A percentile compares a stretch with the other conserved stretches of the same genome.
Evolutionary conservation across 345 rosid genomes (phyloP).

Genomic region (Salix brachista): DNA sequence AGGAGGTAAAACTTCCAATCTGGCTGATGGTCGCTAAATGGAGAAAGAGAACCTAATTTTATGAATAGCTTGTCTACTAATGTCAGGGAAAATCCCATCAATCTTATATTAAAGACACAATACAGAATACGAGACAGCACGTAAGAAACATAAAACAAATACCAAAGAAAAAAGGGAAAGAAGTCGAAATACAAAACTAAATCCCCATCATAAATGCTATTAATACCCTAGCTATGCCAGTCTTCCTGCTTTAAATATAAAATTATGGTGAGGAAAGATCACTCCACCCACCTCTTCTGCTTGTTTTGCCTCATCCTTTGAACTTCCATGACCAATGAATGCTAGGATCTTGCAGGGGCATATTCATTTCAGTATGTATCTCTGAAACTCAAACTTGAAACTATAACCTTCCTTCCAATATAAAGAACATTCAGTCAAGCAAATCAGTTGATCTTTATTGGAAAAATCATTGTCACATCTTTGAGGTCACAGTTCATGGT

Average conservation of each 20-base stretch:
- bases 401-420: slow-evolving; percentile 13
- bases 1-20: background rate
- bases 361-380: slow-evolving; percentile 9
- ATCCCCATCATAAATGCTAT: slow-evolving; percentile 5
- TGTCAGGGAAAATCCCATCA: background rate
- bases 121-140: background rate
- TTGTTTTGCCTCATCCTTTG: slow-evolving; percentile 14
- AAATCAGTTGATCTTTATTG: slow-evolving; percentile 7
- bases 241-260: slow-evolving; percentile 11
- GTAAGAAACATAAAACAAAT: background rate
- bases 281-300: slow-evolving; percentile 32
- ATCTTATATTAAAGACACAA: background rate
- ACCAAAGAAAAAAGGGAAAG: background rate
- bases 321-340: slow-evolving; percentile 14
- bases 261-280: slow-evolving; percentile 11
- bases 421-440: slow-evolving; percentile 6
- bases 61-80: background rate
- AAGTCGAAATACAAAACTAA: background rate
- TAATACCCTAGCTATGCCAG: slow-evolving; percentile 7
- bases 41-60: background rate
- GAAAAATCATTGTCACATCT: background rate
- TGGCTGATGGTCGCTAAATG: background rate
- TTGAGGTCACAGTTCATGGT: slow-evolving; percentile 8
- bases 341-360: slow-evolving; percentile 17
- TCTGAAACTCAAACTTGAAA: slow-evolving; percentile 11